Evolutionary conservation across 768 basidiomycete species (phyloP).

Genomic region (Leccinum longicurvipes): DNA sequence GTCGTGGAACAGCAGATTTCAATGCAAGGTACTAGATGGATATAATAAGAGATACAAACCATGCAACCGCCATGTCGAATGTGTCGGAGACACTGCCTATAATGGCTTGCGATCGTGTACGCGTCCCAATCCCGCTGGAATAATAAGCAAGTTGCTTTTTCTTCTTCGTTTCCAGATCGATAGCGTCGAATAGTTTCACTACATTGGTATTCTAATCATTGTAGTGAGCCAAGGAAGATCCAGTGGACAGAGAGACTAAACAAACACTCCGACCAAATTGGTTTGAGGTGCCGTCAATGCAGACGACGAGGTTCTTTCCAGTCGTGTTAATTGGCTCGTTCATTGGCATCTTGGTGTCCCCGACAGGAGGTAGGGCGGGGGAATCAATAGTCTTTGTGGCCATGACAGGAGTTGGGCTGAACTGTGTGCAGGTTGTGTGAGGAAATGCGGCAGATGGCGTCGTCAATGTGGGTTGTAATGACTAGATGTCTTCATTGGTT

Average conservation of each 20-base stretch:
- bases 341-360: not conserved
- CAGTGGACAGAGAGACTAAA: not conserved
- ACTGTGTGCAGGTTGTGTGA: not conserved
- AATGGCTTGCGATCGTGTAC: not conserved
- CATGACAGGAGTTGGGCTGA: not conserved
- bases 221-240: not conserved
- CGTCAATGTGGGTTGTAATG: too few relatives aligned
- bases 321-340: too few relatives aligned
- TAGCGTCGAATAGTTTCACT: not conserved
- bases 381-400: not conserved
- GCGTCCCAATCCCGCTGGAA: not conserved
- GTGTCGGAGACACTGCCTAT: not conserved
- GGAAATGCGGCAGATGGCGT: too few relatives aligned
- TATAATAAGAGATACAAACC: not conserved
- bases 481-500: too few relatives aligned
- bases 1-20: too few relatives aligned
- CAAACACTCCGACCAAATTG: not conserved
- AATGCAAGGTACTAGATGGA: not conserved
- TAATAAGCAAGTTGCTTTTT: not conserved
- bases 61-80: not conserved
- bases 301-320: slow-evolving; percentile 2
- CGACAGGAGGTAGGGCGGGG: not conserved
- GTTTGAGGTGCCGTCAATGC: not conserved
- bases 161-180: not conserved
- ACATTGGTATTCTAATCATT: not conserved